Evolutionary conservation across 306 rosid genomes (phyloP), one percentile per base, ranked within the genome.

Genomic region (Canavalia gladiata): DNA sequence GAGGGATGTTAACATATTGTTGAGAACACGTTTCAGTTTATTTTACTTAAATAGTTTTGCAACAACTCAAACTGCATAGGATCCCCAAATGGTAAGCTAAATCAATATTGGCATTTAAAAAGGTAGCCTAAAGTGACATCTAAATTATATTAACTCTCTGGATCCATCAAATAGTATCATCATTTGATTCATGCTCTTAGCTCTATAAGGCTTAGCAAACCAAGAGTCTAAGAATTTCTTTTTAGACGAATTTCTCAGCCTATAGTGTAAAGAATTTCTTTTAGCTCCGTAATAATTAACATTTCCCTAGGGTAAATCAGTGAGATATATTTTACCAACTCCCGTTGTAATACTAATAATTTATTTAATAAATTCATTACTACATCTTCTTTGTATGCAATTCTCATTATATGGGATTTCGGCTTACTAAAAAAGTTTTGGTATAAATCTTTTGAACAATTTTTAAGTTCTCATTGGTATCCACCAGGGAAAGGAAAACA

Each of bases 41-140:
- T 34, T 37, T 42, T 59, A 30, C 25, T 56, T 57, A 25, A 10
- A 8, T 35, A 35, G 4, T 4, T 35, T 45, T 54, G 68, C 43
- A 33, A n/a, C 42, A 64, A 82, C n/a, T 47, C 34, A 50, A 64
- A 63, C 34, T 29, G 43, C 45, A 80, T 37, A 55, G 42, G 11
- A 50, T 30, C 50, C 50, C 51, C 72, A 77, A 45, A 10, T 52
- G 57, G 35, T 7, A 64, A 29, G 39, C 42, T 7, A 30, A 60
- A 60, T 31, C 28, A 9, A 31, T n/a, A 31, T 60, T 60, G 5
- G 42, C 67, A 33, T 33, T 60, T 9, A 60, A 13, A 3, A 33
- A 11, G 10, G 42, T 37, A 18, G 30, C 63, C 30, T 7, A 25
- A 28, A 28, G 30, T 1, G 60, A 80, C 45, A 42, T 41, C 7